Conservation (phyloP, 495 filamentous ascomycete genomes). For the Massariosphaeria phaeospora region DNA sequence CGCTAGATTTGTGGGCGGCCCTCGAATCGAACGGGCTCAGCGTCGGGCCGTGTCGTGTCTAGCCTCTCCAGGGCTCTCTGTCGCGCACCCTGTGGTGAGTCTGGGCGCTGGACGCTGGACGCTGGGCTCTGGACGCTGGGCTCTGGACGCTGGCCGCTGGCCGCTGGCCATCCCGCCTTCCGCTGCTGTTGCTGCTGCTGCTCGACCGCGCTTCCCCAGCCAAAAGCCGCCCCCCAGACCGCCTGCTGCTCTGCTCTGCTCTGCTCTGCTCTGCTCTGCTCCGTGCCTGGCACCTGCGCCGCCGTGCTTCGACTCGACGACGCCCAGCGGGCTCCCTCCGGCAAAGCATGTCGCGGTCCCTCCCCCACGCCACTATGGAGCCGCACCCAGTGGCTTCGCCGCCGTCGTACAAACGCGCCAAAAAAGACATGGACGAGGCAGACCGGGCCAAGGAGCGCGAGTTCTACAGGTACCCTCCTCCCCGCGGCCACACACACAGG, state of each 20-base stretch:
- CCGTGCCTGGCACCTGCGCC: background rate
- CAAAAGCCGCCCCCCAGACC: background rate
- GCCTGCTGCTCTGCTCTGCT: background rate
- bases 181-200: too few species aligned
- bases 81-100: too few species aligned
- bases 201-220: too few species aligned
- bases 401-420: background rate
- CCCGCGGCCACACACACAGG: background rate
- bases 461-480: constrained; percentile 23
- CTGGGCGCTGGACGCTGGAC: too few species aligned
- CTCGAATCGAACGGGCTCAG: too few species aligned
- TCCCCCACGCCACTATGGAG: background rate
- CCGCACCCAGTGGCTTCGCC: background rate
- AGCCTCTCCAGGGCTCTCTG: too few species aligned
- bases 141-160: too few species aligned
- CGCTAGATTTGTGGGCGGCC: too few species aligned
- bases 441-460: constrained; percentile 26
- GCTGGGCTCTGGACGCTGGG: too few species aligned
- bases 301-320: background rate
- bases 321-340: background rate
- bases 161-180: too few species aligned
- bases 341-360: background rate
- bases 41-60: too few species aligned
- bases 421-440: constrained; percentile 4
- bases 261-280: background rate